A percentile compares a stretch with the other conserved stretches of the same genome.
These are phyloP conservation scores for Colletotrichum caudatum DNA, from an alignment of 2,329 filamentous ascomycete species.

Conservation along the genomic window DNA sequence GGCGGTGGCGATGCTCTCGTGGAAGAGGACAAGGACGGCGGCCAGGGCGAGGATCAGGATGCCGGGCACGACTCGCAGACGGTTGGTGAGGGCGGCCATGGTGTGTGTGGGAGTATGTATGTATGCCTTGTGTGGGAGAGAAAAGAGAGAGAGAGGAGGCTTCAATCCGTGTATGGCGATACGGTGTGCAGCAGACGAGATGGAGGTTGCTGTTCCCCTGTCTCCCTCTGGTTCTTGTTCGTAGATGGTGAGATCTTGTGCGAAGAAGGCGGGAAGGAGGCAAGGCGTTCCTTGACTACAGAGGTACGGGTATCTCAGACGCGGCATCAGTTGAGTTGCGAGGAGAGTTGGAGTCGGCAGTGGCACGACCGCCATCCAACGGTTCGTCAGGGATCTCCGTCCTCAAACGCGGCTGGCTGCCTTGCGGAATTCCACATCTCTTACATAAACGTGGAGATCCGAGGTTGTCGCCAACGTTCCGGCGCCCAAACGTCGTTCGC, in stretches of 20 bases:
- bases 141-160: background rate
- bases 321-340: slow-evolving; percentile 70
- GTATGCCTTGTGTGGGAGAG: background rate
- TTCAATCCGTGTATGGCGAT: slow-evolving; percentile 6
- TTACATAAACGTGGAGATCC: too few species aligned
- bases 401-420: slow-evolving; percentile 68
- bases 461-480: too few species aligned
- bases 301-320: slow-evolving; percentile 56
- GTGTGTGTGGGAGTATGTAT: background rate
- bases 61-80: slow-evolving; percentile 24
- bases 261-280: too few species aligned
- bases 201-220: background rate
- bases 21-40: slow-evolving; percentile 32
- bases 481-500: too few species aligned
- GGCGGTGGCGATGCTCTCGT: slow-evolving; percentile 22
- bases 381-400: slow-evolving; percentile 95
- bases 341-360: slow-evolving; percentile 76
- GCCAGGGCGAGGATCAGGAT: slow-evolving; percentile 37
- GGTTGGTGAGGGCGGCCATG: slow-evolving; percentile 17
- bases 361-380: slow-evolving; percentile 80
- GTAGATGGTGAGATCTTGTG: background rate
- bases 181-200: background rate
- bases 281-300: too few species aligned
- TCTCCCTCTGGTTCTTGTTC: background rate
- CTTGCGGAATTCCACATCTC: too few species aligned